Conservation (phyloP, 495 filamentous ascomycete species). For the Penicillium maclennaniae region DNA sequence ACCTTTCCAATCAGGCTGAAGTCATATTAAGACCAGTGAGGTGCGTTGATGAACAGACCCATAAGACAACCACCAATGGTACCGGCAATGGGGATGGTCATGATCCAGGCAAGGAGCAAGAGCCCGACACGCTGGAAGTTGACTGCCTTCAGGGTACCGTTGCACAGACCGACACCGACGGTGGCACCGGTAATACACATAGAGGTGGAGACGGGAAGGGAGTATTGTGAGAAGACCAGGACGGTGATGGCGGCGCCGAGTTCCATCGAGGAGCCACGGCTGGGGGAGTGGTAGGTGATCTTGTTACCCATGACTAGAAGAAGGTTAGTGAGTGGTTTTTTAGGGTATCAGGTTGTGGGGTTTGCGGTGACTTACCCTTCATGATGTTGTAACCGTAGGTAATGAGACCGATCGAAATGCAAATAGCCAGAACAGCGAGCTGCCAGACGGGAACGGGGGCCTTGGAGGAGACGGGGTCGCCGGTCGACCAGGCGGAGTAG, state of each 20-base stretch:
- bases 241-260: conserved; percentile 64
- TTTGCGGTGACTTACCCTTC: conserved; percentile 55
- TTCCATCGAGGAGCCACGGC: conserved; percentile 60
- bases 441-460: conserved; percentile 57
- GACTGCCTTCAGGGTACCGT: conserved; percentile 54
- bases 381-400: conserved; percentile 71
- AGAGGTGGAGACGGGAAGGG: conserved; percentile 56
- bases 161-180: conserved; percentile 55
- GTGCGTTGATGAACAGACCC: conserved; percentile 59
- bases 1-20: too few relatives aligned
- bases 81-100: conserved; percentile 61
- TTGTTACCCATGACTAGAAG: conserved; percentile 59
- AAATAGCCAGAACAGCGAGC: conserved; percentile 49
- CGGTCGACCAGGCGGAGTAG: conserved; percentile 62
- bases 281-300: conserved; percentile 63
- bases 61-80: conserved; percentile 57
- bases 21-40: conserved; percentile 32
- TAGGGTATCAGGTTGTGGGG: background rate
- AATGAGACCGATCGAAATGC: conserved; percentile 54
- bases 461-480: conserved; percentile 43
- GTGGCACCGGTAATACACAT: conserved; percentile 60
- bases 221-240: conserved; percentile 58
- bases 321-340: conserved; percentile 20
- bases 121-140: conserved; percentile 61
- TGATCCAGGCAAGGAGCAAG: conserved; percentile 54